A percentile compares a stretch with the other conserved stretches of the same genome.
Evolutionary conservation across 331 rosid species (phyloP).

Genomic region (Pyracantha coccinea): DNA sequence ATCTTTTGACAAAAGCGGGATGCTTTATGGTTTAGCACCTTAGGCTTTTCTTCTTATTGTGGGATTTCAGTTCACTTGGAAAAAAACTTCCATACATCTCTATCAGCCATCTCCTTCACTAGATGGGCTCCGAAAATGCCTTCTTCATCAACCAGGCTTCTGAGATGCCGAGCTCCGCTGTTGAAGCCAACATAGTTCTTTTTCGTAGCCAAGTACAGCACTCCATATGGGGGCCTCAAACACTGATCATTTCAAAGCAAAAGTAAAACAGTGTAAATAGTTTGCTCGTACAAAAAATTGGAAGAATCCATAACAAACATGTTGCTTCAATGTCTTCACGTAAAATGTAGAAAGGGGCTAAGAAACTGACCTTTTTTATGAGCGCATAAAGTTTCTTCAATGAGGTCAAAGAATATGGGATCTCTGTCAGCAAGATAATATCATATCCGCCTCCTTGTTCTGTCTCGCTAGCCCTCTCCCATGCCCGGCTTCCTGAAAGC

Average conservation of each 20-base stretch:
- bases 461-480: slow-evolving; percentile 84
- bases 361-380: slow-evolving; percentile 62
- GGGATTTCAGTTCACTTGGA: slow-evolving; percentile 54
- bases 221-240: slow-evolving; percentile 92
- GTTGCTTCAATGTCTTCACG: background rate
- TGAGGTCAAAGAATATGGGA: slow-evolving; percentile 54
- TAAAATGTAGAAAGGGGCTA: background rate
- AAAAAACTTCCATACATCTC: slow-evolving; percentile 94
- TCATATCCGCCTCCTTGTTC: slow-evolving; percentile 88
- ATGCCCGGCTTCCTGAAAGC: slow-evolving; percentile 95
- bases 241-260: slow-evolving; percentile 42
- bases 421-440: slow-evolving; percentile 76
- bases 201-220: slow-evolving; percentile 77
- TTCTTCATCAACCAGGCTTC: slow-evolving; percentile 79
- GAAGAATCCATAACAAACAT: background rate
- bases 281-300: background rate
- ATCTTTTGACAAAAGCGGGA: no score
- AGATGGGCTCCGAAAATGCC: slow-evolving; percentile 84
- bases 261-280: background rate
- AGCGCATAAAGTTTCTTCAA: slow-evolving; percentile 68
- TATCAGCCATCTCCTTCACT: slow-evolving; percentile 83
- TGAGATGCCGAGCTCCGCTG: slow-evolving; percentile 61
- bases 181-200: slow-evolving; percentile 78
- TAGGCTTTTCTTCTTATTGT: no score
- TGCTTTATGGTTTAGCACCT: no score